Evolutionary conservation across 108 stramenopile species (phyloP), one percentile per base, ranked within the genome.

Genomic region (Nitzschia palea): DNA sequence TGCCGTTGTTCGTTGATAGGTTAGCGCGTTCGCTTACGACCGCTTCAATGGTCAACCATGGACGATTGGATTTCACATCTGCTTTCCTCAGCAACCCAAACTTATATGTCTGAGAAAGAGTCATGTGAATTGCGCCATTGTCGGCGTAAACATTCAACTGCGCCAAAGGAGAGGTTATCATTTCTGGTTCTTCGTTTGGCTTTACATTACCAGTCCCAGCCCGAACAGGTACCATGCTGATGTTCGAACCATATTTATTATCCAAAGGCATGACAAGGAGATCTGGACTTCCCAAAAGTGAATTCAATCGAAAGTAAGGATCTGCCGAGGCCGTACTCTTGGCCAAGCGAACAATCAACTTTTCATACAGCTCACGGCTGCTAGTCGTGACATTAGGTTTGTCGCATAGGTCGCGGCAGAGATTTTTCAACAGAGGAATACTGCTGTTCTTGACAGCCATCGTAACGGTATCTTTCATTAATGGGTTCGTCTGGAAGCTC

Each of bases 21-120:
- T 92, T 92, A 20, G 82, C 71, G 9, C 91, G 84, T 55, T 92
- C 91, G 23, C 77, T 77, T 0, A 89, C 78, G 28, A 69, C 67
- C 0, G 69, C 82, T 52, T 87, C 51, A 8, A 92, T 40, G 33
- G 47, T 65, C 34, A 89, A 70, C 91, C 91, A 92, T 4, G 86
- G 86, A 18, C 70, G 58, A 22, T 76, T 78, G 45, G 31, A 62
- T 44, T 73, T 67, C 48, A 86, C 73, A 57, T 92, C 88, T 1
- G 68, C 29, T 51, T 78, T 78, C 8, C 86, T 82, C 22, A 74
- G 85, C 44, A 92, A 42, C 42, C 91, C 91, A 51, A 84, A 80
- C 23, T 71, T 70, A 47, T 73, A 74, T 15, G 55, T 67, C 55
- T 76, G 74, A 15, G 71, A 72, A 12, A 92, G 57, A 34, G 66